Base-by-base conservation (phyloP, 2,329 filamentous ascomycete species). In the Phyllachora maydis region DNA sequence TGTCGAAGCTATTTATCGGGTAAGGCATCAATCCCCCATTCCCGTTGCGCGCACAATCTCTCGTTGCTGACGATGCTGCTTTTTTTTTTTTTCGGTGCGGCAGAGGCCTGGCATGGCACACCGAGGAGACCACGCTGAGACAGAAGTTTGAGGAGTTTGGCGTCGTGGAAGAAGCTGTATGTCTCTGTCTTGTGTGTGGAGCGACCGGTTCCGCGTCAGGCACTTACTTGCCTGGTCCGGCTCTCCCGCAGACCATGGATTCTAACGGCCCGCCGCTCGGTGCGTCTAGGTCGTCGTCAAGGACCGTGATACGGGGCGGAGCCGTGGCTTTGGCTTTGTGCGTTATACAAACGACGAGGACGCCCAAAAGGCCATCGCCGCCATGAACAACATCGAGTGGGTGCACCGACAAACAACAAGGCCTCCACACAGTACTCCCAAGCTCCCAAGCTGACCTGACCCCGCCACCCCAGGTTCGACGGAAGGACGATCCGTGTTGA, bases 51-150 rank as follows among this genome's bases (percentile, higher is more conserved):
- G 8, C 11, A 13, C 20, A n/a, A 14, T 12, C n/a, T 22, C 12
- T 14, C 19, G 8, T 7, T 11, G 8, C 19, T 11, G 11, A 20
- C 9, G 11, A 13, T n/a, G 11, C 6, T 6, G 11, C 12, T n/a
- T n/a, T n/a, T n/a, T n/a, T n/a, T 5, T 8, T 24, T 35, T 39
- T 28, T 35, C 30, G 26, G 23, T 23, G 19, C 10, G 19, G 12
- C 27, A 92, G 85, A 45, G 88, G 88, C 64, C 81, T 98, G 38
- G 81, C 88, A 42, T 98, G 88, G 88, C 83, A 93, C 58, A 98
- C 88, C 34, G 82, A 90, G 50, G 85, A 95, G 53, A 54, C 56
- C 21, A 82, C 78, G 36, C 60, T 98, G 35, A 75, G 78, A 43
- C 58, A 74, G 45, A 92, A 92, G 52, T 98, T 98, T 49, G 74